These are phyloP conservation scores for Lentinula detonsa DNA, from an alignment of 768 basidiomycete genomes.

Conservation along the genomic window DNA sequence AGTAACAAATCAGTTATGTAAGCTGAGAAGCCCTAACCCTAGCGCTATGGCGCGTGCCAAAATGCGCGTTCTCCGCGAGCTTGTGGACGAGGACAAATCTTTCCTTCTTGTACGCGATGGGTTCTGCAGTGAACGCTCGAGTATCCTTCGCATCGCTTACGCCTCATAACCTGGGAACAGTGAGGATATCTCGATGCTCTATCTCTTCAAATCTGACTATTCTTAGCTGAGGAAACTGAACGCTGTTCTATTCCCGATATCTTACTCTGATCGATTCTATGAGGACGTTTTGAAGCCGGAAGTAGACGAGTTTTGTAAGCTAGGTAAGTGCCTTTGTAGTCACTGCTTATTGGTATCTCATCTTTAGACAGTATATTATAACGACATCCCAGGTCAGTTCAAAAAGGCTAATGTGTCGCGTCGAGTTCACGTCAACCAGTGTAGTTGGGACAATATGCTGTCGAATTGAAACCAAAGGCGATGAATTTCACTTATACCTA, in stretches of 20 bases:
- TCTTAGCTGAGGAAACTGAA: slow-evolving; percentile 29
- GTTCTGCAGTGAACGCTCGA: slow-evolving; percentile 24
- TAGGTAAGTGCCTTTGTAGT: slow-evolving; percentile 49
- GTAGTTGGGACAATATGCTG: slow-evolving; percentile 80
- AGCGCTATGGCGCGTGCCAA: no score
- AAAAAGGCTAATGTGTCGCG: not conserved
- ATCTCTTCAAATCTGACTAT: slow-evolving; percentile 22
- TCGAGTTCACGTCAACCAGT: not conserved
- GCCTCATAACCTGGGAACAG: slow-evolving; percentile 78
- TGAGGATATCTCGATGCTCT: slow-evolving; percentile 38
- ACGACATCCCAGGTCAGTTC: slow-evolving; percentile 63
- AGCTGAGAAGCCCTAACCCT: no score
- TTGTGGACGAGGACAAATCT: not conserved
- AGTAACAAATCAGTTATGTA: no score
- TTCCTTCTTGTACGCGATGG: slow-evolving; percentile 8
- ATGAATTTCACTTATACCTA: slow-evolving; percentile 59
- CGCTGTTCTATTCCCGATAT: slow-evolving; percentile 83
- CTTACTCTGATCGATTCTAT: slow-evolving; percentile 87
- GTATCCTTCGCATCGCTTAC: slow-evolving; percentile 72
- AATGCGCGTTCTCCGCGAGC: not conserved
- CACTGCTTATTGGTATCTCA: slow-evolving; percentile 9
- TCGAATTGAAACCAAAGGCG: slow-evolving; percentile 67
- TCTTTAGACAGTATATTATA: slow-evolving; percentile 69
- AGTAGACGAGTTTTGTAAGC: slow-evolving; percentile 82
- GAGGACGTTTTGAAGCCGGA: slow-evolving; percentile 70